Evolutionary conservation across 1,284 basidiomycete genomes (phyloP).

Genomic region (Trichosporon faecale): DNA sequence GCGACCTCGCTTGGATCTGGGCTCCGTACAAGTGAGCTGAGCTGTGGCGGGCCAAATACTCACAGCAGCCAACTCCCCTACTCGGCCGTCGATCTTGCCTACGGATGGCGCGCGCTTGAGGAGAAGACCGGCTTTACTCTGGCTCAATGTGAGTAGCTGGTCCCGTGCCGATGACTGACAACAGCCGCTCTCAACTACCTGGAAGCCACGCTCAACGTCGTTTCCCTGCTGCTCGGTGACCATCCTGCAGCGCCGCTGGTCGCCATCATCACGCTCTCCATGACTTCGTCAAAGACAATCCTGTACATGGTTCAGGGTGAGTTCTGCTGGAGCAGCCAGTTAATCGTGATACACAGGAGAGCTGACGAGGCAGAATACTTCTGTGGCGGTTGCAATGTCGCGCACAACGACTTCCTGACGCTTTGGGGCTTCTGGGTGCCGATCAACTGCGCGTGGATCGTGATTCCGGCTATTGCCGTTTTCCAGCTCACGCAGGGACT

Average conservation of each 20-base stretch:
- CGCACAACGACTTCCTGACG: constrained; percentile 64
- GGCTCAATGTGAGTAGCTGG: constrained; percentile 66
- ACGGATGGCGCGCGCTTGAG: constrained; percentile 65
- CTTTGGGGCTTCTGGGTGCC: constrained; percentile 65
- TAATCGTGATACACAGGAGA: not conserved
- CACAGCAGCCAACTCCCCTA: constrained; percentile 32
- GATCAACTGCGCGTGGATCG: constrained; percentile 62
- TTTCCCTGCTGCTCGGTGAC: constrained; percentile 67
- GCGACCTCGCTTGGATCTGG: constrained; percentile 86
- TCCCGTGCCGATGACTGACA: not conserved
- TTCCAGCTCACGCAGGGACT: constrained; percentile 38
- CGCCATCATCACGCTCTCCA: constrained; percentile 66
- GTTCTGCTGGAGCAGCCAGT: not conserved
- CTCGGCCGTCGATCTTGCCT: constrained; percentile 64
- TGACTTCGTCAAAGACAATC: constrained; percentile 80
- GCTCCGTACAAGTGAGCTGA: constrained; percentile 61
- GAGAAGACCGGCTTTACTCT: constrained; percentile 74
- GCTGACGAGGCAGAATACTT: constrained; percentile 42
- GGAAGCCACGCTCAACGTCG: constrained; percentile 71
- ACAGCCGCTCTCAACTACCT: constrained; percentile 74
- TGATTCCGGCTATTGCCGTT: constrained; percentile 38
- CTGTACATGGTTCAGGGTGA: constrained; percentile 74
- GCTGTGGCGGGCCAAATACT: not conserved
- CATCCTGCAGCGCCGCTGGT: constrained; percentile 59
- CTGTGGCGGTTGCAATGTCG: constrained; percentile 61